phyloP scores from a whole-genome alignment of 2,329 filamentous ascomycete species.

The Didymella pinodella region DNA sequence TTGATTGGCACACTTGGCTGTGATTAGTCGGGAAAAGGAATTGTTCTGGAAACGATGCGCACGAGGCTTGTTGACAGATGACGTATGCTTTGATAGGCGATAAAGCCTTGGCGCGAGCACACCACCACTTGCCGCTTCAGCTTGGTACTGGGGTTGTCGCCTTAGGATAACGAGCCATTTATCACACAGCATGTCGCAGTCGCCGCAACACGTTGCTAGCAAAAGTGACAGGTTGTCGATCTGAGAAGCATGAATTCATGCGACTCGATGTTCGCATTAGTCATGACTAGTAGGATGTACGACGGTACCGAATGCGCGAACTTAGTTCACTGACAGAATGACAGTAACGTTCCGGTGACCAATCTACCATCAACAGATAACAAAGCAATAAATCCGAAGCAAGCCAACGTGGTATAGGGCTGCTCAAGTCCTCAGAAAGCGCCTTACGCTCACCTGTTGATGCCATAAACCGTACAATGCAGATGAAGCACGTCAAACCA shows the following conservation, averaged over 20 bases:
- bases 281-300: slow-evolving; percentile 21
- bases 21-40: slow-evolving; percentile 9
- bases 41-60: slow-evolving; percentile 15
- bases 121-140: background rate
- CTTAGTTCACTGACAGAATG: slow-evolving; percentile 26
- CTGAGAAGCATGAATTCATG: slow-evolving; percentile 48
- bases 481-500: slow-evolving; percentile 30
- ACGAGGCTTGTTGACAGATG: slow-evolving; percentile 8
- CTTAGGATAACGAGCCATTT: background rate
- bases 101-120: slow-evolving; percentile 10
- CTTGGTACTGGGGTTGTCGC: background rate
- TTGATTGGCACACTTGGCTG: slow-evolving; percentile 12
- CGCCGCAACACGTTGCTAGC: background rate
- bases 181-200: background rate
- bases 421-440: slow-evolving; percentile 55
- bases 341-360: slow-evolving; percentile 5
- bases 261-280: slow-evolving; percentile 28
- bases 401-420: slow-evolving; percentile 46
- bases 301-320: slow-evolving; percentile 23
- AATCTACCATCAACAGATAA: slow-evolving; percentile 19
- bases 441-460: slow-evolving; percentile 53
- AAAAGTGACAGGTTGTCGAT: background rate
- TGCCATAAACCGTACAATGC: slow-evolving; percentile 50
- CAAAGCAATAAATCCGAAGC: slow-evolving; percentile 28
- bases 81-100: slow-evolving; percentile 13